Base-by-base conservation (phyloP, 441 rosid genomes). In the Jatropha multifida region DNA sequence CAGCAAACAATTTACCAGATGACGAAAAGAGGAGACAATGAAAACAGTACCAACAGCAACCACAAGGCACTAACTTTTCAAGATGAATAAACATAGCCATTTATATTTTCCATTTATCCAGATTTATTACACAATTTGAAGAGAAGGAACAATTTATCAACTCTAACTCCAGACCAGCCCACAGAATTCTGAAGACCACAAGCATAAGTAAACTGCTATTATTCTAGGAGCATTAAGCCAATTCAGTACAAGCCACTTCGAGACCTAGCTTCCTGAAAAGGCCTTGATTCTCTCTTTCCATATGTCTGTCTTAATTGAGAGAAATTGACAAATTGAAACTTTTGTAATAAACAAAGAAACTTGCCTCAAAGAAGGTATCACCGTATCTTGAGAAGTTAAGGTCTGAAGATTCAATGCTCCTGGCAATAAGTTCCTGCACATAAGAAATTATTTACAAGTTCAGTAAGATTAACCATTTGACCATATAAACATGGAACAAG, bases 371-470 rank as follows among this genome's bases (percentile, higher is more conserved):
- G 80, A 96, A 94, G 81, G 97, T 96, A 86, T 96, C 99, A 64
- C 99, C 99, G 83, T 96, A 96, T 94, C 99, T 87, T 74, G 96
- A 84, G 87, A 96, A 91, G 85, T 94, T 87, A 77, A 96, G 97
- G 69, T 91, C 94, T 59, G 97, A 80, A 65, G 97, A 92, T 83
- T 96, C 99, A 61, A 96, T 56, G 88, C 86, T 86, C 87, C 89
- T 96, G 83, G 96, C 97, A 85, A 94, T 76, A 83, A 90, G 92
- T 87, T 96, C 99, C 99, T 94, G 86, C 74, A 79, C 3, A 63
- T 23, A 44, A 40, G 48, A 44, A 44, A 0, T 9, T 3, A 76
- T 74, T 64, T 20, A 13, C 32, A 40, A 65, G 37, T 54, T 61
- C 51, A 74, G 26, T 44, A 11, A 32, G 26, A 32, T 38, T 32